phyloP scores from a whole-genome alignment of 176 grass and related monocot species.

The Bromus sterilis region DNA sequence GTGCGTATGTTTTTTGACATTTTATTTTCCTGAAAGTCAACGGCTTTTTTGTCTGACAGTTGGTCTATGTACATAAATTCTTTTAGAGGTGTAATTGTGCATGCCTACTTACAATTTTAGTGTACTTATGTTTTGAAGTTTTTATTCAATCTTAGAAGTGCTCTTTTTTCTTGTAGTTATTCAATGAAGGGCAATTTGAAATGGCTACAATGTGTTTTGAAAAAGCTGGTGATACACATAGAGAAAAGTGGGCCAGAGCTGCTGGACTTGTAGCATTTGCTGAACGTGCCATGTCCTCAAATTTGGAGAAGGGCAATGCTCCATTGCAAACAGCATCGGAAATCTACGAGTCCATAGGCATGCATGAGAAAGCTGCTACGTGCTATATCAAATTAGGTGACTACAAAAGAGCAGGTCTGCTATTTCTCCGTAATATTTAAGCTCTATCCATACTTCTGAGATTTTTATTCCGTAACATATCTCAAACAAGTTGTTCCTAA shows the following conservation, averaged over 20 bases:
- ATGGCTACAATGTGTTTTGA: constrained; percentile 88
- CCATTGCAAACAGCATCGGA: constrained; percentile 60
- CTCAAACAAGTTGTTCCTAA: not conserved
- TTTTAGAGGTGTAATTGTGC: not conserved
- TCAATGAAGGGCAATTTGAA: constrained; percentile 77
- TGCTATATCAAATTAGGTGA: constrained; percentile 75
- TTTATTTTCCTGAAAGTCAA: not conserved
- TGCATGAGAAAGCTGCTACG: constrained; percentile 58
- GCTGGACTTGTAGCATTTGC: constrained; percentile 61
- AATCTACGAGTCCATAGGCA: constrained; percentile 66
- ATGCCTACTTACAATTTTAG: not conserved
- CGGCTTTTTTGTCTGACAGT: not conserved
- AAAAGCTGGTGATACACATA: constrained; percentile 63
- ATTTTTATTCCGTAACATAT: not conserved
- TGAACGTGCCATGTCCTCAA: constrained; percentile 41
- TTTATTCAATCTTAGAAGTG: not conserved
- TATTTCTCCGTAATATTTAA: not conserved
- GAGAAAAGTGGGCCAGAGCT: constrained; percentile 72
- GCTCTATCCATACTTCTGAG: not conserved
- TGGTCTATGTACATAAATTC: not conserved
- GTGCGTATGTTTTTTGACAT: not conserved
- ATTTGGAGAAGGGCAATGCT: constrained; percentile 39
- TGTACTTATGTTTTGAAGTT: not conserved
- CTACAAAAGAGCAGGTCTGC: constrained; percentile 64
- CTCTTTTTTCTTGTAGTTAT: constrained; percentile 43